Evolutionary conservation across 2,329 filamentous ascomycete species (phyloP).

Genomic region (Mollisiaceae sp.): DNA sequence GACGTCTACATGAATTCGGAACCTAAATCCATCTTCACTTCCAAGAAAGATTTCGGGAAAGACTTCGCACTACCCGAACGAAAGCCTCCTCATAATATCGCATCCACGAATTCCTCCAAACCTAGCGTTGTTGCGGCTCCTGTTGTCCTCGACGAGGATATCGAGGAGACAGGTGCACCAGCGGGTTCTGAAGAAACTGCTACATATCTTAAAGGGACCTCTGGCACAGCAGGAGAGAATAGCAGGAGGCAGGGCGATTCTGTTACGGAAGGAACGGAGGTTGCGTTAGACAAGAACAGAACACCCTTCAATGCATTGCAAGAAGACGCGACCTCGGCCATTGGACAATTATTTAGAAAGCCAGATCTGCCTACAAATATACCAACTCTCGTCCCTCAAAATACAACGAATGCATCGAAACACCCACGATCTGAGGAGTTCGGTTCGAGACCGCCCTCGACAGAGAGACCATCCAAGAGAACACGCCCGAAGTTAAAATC

Average conservation of each 20-base stretch:
- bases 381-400: not conserved
- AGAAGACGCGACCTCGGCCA: constrained; percentile 7
- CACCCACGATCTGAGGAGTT: constrained; percentile 32
- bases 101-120: not conserved
- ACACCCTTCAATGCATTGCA: not conserved
- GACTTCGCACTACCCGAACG: constrained; percentile 23
- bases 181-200: not conserved
- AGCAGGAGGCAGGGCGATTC: not conserved
- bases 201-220: constrained; percentile 1
- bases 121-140: constrained; percentile 6
- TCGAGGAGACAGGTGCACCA: constrained; percentile 10
- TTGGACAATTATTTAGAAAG: constrained; percentile 14
- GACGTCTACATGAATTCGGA: constrained; percentile 31
- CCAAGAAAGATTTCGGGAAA: constrained; percentile 32
- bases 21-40: constrained; percentile 35
- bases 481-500: constrained; percentile 36
- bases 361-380: constrained; percentile 16
- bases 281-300: constrained; percentile 8
- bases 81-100: constrained; percentile 11
- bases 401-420: constrained; percentile 32
- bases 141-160: constrained; percentile 4
- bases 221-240: not conserved
- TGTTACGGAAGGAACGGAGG: not conserved
- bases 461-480: constrained; percentile 40
- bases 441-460: constrained; percentile 21